Base-by-base conservation (phyloP, 1,284 basidiomycete species). In the Afroboletus lepidellus region DNA sequence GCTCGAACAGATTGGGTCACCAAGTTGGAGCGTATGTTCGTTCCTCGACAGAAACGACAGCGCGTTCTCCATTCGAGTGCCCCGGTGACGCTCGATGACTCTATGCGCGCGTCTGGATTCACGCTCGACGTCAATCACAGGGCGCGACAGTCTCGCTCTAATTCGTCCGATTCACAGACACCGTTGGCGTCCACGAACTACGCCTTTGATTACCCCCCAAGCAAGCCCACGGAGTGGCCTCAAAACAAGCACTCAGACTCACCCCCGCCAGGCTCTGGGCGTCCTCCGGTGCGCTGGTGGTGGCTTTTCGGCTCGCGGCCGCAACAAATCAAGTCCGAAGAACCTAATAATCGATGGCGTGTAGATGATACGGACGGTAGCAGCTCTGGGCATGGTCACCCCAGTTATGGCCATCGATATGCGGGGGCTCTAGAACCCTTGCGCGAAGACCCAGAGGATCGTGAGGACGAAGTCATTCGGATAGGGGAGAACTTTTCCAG, bases 161-260 rank as follows among this genome's bases (percentile, higher is more conserved):
- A 51, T 21, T 70, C 65, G 1, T 52, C 65, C 7, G 65, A 67
- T 16, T 68, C 68, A 7, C 59, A 61, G 27, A 67, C 61, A 1
- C 68, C 65, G 1, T 33, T 67, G 34, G 65, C 67, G 2, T 11
- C 34, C 16, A 12, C 53, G 21, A 24, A n/a, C 34, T 45, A 48
- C 36, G 1, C 8, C 1, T 41, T 45, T 15, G 51, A 56, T 29
- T 53, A 50, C 32, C 59, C 63, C 15, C 47, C 51, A 3, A 29
- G 12, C 3, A 41, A 33, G 2, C 15, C 23, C 18, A 15, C 32
- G 8, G 44, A 50, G 0, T 50, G 45, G 20, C 54, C 57, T 13
- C 48, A 46, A 3, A 41, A 29, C 2, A 39, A 21, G 2, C 20
- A 20, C 20, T 24, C 46, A 7, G 46, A 51, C 0, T 51, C 61